Conservation (phyloP, 805 yeast species). For the Saccharomycopsis lassenensis region DNA sequence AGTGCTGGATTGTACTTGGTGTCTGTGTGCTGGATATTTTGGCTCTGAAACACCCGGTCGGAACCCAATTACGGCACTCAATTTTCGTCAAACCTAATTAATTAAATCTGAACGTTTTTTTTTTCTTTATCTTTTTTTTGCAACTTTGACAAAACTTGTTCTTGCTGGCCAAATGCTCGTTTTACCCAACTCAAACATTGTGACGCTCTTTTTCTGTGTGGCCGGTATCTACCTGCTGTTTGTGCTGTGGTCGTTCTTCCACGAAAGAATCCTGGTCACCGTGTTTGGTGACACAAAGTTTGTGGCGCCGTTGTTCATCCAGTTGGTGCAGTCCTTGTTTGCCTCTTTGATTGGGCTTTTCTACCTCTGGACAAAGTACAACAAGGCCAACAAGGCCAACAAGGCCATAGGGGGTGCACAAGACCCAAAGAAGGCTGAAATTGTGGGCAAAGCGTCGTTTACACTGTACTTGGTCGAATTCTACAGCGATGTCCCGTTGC, state of each 20-base stretch:
- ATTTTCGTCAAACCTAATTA: too few relatives aligned
- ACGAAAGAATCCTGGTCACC: constrained; percentile 74
- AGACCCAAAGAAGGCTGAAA: not conserved
- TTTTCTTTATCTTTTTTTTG: too few relatives aligned
- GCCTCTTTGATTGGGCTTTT: constrained; percentile 60
- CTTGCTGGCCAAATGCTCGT: too few relatives aligned
- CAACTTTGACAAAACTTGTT: too few relatives aligned
- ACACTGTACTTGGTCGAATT: constrained; percentile 22
- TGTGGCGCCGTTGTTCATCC: constrained; percentile 71
- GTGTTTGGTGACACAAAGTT: constrained; percentile 45
- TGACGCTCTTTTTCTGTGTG: constrained; percentile 13
- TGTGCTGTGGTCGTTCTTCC: constrained; percentile 84
- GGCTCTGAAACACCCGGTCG: too few relatives aligned
- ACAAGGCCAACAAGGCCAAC: not conserved
- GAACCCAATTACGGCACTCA: too few relatives aligned
- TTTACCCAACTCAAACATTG: too few relatives aligned
- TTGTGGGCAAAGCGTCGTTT: not conserved
- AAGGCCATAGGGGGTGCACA: not conserved
- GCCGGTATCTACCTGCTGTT: constrained; percentile 78
- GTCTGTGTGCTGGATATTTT: too few relatives aligned
- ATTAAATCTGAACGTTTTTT: too few relatives aligned
- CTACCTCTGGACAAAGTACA: constrained; percentile 32
- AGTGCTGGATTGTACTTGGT: too few relatives aligned
- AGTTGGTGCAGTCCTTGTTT: constrained; percentile 58
- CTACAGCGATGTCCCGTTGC: constrained; percentile 22